These are phyloP conservation scores for Ichthyophonus hoferi DNA, from an alignment of 208 protist genomes.

Conservation along the genomic window DNA sequence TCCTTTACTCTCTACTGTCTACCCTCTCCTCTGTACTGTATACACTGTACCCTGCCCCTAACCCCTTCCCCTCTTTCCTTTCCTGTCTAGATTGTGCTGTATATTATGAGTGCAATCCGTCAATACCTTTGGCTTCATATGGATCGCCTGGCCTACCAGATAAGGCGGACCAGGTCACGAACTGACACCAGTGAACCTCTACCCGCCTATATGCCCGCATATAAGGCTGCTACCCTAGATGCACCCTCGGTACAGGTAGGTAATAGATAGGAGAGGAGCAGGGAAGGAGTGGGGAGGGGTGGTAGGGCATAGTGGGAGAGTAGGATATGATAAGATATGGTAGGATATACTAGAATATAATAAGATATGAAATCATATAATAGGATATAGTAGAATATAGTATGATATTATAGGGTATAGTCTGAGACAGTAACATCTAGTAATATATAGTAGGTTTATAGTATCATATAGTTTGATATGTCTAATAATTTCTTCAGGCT, in stretches of 20 bases:
- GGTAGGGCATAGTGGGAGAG: not conserved
- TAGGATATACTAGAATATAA: no score
- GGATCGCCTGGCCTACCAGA: not conserved
- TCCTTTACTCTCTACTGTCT: no score
- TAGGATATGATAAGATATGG: not conserved
- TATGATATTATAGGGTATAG: no score
- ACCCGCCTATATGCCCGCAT: slow-evolving; percentile 4
- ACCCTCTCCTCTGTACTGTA: no score
- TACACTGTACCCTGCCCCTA: no score
- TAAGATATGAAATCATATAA: no score
- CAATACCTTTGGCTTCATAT: not conserved
- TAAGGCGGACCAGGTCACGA: not conserved
- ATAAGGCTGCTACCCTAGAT: slow-evolving; percentile 19
- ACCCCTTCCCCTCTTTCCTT: no score
- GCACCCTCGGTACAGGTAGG: not conserved
- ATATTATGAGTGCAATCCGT: not conserved
- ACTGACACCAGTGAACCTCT: not conserved
- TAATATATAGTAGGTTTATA: no score
- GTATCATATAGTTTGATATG: no score
- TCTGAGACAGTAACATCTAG: no score
- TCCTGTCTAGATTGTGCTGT: not conserved
- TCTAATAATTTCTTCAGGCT: no score
- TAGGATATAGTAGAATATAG: no score
- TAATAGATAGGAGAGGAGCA: not conserved
- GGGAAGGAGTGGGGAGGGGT: not conserved